Base-by-base conservation (phyloP, 1,284 basidiomycete genomes). In the Sporisorium sorghi region DNA sequence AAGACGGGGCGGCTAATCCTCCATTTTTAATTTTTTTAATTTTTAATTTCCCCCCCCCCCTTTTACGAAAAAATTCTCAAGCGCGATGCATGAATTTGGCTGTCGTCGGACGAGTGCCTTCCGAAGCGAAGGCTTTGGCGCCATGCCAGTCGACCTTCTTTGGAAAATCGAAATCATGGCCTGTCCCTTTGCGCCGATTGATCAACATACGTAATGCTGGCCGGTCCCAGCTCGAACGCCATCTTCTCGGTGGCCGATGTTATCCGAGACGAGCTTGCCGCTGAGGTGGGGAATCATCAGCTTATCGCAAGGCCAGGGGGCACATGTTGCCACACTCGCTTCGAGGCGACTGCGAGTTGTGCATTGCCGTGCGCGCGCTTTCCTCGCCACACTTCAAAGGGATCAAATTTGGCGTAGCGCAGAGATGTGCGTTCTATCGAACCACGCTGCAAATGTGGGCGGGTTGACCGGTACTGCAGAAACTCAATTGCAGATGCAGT, bases 291-390 rank as follows among this genome's bases (percentile, higher is more conserved):
- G n/a, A n/a, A n/a, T n/a, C n/a, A 26, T 28, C 17, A 44, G 43
- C 43, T 44, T 44, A 44, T 44, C 43, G 43, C 43, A 44, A 23
- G 42, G 23, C 21, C 23, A 44, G 43, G 17, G 9, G 23, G 12
- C 11, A 14, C 23, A 17, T 28, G 43, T 26, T 44, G 19, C 42
- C 5, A 43, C 24, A 44, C 44, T 46, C 44, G 26, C 12, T 28
- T 30, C 21, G 21, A 46, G 7, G 9, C 17, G 24, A n/a, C 15
- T 8, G 26, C 44, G 17, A 9, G 5, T 23, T 26, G 8, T 24
- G 21, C 10, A 43, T 14, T 2, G 17, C 11, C 21, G 15, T 11
- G 24, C 5, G 19, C 43, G 24, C 43, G n/a, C n/a, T n/a, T n/a
- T n/a, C n/a, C n/a, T n/a, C n/a, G n/a, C n/a, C n/a, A n/a, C n/a